These are phyloP conservation scores for Allantophomopsis lycopodina DNA, from an alignment of 2,329 filamentous ascomycete genomes.

Conservation along the genomic window DNA sequence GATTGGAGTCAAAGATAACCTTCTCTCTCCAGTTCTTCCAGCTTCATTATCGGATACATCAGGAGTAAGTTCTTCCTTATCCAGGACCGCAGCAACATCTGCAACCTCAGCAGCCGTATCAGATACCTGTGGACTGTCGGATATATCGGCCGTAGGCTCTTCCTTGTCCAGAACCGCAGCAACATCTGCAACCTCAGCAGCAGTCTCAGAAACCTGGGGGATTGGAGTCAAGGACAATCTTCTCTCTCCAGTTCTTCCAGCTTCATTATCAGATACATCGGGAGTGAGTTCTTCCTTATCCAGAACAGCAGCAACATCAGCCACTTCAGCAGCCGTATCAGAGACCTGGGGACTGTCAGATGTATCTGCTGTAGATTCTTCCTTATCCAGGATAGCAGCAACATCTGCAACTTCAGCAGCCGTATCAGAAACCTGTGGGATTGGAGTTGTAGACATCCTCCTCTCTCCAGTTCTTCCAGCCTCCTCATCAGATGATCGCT, in stretches of 20 bases:
- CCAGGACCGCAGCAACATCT: conserved; percentile 25
- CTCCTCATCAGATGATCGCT: conserved; percentile 18
- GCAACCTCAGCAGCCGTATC: conserved; percentile 29
- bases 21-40: conserved; percentile 13
- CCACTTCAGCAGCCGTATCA: conserved; percentile 28
- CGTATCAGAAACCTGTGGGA: conserved; percentile 25
- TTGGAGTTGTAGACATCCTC: conserved; percentile 23
- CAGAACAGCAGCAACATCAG: conserved; percentile 25
- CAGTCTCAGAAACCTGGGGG: conserved; percentile 25
- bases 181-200: conserved; percentile 29
- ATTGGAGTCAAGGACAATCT: conserved; percentile 24
- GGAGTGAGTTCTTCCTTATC: conserved; percentile 20
- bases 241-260: conserved; percentile 18
- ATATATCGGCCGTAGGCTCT: conserved; percentile 10
- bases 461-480: conserved; percentile 19
- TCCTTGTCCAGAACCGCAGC: conserved; percentile 23
- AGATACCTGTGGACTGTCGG: conserved; percentile 20
- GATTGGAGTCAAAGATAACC: conserved; percentile 24
- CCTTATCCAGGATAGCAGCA: conserved; percentile 22
- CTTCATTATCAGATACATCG: conserved; percentile 18
- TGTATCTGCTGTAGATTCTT: conserved; percentile 11
- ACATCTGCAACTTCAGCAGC: conserved; percentile 30
- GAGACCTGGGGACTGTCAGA: conserved; percentile 20
- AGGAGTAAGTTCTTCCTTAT: conserved; percentile 16
- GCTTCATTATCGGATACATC: not conserved